phyloP scores from a whole-genome alignment of 495 filamentous ascomycete species.

The Penicillium pulvis region DNA sequence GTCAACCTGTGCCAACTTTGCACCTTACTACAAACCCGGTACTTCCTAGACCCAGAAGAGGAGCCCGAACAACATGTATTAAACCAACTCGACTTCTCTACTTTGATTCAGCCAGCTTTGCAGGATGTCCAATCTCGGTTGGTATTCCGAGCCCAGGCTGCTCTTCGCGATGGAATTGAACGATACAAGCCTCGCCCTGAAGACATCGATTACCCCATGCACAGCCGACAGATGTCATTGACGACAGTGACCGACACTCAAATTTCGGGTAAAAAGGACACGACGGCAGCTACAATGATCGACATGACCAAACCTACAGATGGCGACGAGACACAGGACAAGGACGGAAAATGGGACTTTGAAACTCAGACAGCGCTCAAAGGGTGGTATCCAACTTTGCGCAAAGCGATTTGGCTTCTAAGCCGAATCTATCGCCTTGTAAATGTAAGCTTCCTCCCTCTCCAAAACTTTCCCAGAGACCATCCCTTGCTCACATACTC shows the following conservation, averaged over 20 bases:
- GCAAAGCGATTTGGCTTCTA: constrained; percentile 79
- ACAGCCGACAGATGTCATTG: constrained; percentile 48
- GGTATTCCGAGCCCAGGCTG: constrained; percentile 68
- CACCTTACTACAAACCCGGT: constrained; percentile 79
- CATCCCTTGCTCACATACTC: constrained; percentile 2
- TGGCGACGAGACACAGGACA: constrained; percentile 51
- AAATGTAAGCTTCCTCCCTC: constrained; percentile 48
- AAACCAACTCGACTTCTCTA: constrained; percentile 65
- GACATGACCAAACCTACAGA: constrained; percentile 55
- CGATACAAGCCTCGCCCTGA: constrained; percentile 67
- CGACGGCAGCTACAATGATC: constrained; percentile 43
- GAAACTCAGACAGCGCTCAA: constrained; percentile 51
- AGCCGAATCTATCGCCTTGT: constrained; percentile 83
- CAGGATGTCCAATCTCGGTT: constrained; percentile 76
- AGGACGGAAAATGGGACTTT: constrained; percentile 54
- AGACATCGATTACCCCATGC: constrained; percentile 67
- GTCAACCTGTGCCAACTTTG: constrained; percentile 80
- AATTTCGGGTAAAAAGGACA: constrained; percentile 49
- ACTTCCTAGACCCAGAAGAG: constrained; percentile 74
- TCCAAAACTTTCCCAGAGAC: not conserved
- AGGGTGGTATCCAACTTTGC: constrained; percentile 68
- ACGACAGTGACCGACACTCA: constrained; percentile 52
- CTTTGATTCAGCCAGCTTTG: constrained; percentile 66
- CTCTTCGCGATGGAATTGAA: constrained; percentile 71
- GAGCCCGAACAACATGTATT: constrained; percentile 57